phyloP scores from a whole-genome alignment of 768 basidiomycete species.

The Auriscalpium microsporum region DNA sequence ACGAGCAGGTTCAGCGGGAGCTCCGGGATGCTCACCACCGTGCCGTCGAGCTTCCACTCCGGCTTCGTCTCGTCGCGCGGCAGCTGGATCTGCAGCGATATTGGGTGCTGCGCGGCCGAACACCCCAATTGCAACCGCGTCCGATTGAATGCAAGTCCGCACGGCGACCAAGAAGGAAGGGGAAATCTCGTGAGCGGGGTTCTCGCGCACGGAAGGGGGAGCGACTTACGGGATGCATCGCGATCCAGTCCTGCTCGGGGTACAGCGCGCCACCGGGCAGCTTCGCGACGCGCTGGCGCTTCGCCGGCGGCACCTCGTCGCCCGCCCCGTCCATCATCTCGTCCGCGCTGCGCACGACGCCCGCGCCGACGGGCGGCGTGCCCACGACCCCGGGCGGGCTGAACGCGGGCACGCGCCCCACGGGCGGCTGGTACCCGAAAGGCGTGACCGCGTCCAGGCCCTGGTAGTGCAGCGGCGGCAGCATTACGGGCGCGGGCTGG shows the following conservation, averaged over 20 bases:
- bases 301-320: conserved; percentile 72
- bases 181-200: too few relatives aligned
- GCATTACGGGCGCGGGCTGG: conserved; percentile 64
- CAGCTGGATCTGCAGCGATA: conserved; percentile 77
- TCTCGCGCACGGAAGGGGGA: not conserved
- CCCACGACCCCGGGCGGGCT: conserved; percentile 43
- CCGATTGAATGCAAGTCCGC: not conserved
- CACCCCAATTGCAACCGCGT: not conserved
- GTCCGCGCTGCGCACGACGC: conserved; percentile 72
- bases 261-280: conserved; percentile 78
- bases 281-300: conserved; percentile 81
- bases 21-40: conserved; percentile 67
- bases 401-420: conserved; percentile 37
- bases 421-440: conserved; percentile 69
- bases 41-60: conserved; percentile 90
- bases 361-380: conserved; percentile 40
- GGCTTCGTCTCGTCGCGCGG: conserved; percentile 77
- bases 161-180: conserved; percentile 1
- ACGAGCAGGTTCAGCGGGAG: conserved; percentile 79
- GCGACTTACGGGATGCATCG: conserved; percentile 68
- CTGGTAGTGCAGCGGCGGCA: conserved; percentile 79
- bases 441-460: conserved; percentile 68
- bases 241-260: conserved; percentile 84
- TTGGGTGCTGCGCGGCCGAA: conserved; percentile 51
- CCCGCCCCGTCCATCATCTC: conserved; percentile 59